Evolutionary conservation across 192 early-diverging fungal genomes (phyloP), one percentile per base, ranked within the genome.

Genomic region (Podila minutissima): DNA sequence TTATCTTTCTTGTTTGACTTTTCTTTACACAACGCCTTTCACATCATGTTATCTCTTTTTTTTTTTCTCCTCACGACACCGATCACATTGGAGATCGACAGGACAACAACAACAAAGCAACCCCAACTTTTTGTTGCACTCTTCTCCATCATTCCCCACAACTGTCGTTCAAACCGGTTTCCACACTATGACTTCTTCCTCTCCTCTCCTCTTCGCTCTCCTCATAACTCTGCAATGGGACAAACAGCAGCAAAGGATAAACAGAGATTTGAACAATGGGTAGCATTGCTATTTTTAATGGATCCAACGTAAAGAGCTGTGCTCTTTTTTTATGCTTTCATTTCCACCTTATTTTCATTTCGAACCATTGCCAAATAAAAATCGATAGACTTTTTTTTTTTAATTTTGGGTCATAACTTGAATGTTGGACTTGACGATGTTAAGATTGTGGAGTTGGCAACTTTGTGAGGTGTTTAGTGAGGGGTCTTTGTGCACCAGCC

Each of bases 301-400:
- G 24, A 11, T 20, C 20, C 28, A 46, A 50, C 51, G 20, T 48
- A 49, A 66, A 50, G 41, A 46, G 64, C 66, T 67, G 33, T 53
- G 22, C 24, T 26, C 17, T 57, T 67, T 28, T 53, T 67, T 67
- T 67, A 49, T 67, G 38, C 49, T 66, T 33, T 12, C 11, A 66
- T 49, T 49, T 49, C 28, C 28, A 66, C 38, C 13, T 28, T 49
- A 22, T 48, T 49, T 49, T 46, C 20, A 26, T n/a, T 26, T 49
- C 2, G 49, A 46, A 46, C 41, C 32, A 28, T 67, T 49, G 38
- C 48, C 32, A 17, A 29, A 53, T 28, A 55, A 57, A 26, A 26
- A 24, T 37, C 24, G 53, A 9, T 55, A n/a, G 24, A 55, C 53
- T 55, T 24, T 55, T 55, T 55, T 51, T 19, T 55, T 26, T 55